A percentile compares a stretch with the other conserved stretches of the same genome.
phyloP scores from a whole-genome alignment of 2,329 filamentous ascomycete genomes.

The Pleurostoma richardsiae region DNA sequence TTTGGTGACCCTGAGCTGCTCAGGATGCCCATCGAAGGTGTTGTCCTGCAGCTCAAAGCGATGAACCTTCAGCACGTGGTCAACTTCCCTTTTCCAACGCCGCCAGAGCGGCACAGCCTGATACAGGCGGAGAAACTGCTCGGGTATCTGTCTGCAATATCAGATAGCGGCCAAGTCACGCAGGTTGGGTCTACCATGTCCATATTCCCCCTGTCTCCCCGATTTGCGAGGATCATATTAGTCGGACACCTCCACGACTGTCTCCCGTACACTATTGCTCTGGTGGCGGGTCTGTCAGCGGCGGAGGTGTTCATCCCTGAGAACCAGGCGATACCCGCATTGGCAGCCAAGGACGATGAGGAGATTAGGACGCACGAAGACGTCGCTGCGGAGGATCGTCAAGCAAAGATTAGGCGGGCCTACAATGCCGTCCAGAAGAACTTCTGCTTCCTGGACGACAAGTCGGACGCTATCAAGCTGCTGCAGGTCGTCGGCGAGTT shows the following conservation, averaged over 20 bases:
- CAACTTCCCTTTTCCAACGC: conserved; percentile 94
- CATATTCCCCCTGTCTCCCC: conserved; percentile 82
- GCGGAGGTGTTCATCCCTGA: conserved; percentile 84
- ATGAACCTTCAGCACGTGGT: conserved; percentile 88
- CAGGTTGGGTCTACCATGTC: conserved; percentile 76
- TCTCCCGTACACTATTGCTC: conserved; percentile 77
- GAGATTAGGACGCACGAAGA: conserved; percentile 61
- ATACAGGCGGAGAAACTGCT: conserved; percentile 82
- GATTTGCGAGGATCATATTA: conserved; percentile 87
- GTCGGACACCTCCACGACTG: conserved; percentile 80
- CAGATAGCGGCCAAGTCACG: conserved; percentile 68
- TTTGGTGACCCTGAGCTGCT: conserved; percentile 87
- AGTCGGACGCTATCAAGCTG: conserved; percentile 83
- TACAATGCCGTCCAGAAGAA: conserved; percentile 70
- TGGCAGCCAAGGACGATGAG: conserved; percentile 38
- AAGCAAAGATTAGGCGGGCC: conserved; percentile 55
- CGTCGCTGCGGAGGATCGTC: conserved; percentile 64
- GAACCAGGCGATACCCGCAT: conserved; percentile 63
- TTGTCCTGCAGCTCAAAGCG: conserved; percentile 89
- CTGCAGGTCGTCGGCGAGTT: conserved; percentile 87
- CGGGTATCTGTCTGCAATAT: conserved; percentile 78
- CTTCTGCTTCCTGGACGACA: conserved; percentile 76
- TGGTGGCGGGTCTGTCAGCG: conserved; percentile 84
- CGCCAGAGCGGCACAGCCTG: conserved; percentile 72
- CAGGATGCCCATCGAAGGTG: conserved; percentile 85